Base-by-base conservation (phyloP, 179 eudicot genomes). In the Patellifolia procumbens region DNA sequence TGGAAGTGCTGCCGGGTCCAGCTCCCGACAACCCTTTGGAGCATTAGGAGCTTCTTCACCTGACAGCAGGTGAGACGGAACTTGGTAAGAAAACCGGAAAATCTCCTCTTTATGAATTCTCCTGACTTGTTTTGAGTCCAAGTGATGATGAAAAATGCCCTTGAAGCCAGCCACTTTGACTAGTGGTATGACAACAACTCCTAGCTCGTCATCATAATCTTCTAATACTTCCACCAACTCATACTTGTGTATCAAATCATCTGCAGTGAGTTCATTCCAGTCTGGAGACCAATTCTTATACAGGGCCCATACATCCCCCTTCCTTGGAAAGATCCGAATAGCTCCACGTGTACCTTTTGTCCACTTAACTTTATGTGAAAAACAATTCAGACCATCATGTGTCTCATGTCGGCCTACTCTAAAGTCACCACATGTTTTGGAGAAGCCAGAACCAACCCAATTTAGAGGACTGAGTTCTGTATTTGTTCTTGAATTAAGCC, bases 1-100 rank as follows among this genome's bases (percentile, higher is more conserved):
- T 53, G 97, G 97, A 72, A 87, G 91, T 15, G 97, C 97, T 73
- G 99, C 97, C 9, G 99, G 98, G 79, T 95, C 99, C 68, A 95
- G 84, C 88, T 95, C 98, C 88, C 91, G 85, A 56, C 97, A 94
- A 39, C 91, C 97, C 67, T 88, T 96, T 1, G 89, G 97, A 83
- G 87, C 81, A 68, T 83, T 76, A 24, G 75, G 51, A 63, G 84
- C 85, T 71, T 85, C 89, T 75, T 76, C 81, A 69, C 89, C 89
- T 26, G 86, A 85, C 35, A 94, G 85, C 39, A 84, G 49, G 81
- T 85, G 84, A 61, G 91, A 87, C 45, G 98, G 98, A 70, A 91
- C 89, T 86, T 89, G 98, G 73, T 92, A 93, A 6, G 98, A 94
- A 82, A 94, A 93, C 60, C 92, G 86, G 34, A 86, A 70, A 85